Evolutionary conservation across 257 asterid genomes (phyloP).

Genomic region (Rubia yunnanensis): DNA sequence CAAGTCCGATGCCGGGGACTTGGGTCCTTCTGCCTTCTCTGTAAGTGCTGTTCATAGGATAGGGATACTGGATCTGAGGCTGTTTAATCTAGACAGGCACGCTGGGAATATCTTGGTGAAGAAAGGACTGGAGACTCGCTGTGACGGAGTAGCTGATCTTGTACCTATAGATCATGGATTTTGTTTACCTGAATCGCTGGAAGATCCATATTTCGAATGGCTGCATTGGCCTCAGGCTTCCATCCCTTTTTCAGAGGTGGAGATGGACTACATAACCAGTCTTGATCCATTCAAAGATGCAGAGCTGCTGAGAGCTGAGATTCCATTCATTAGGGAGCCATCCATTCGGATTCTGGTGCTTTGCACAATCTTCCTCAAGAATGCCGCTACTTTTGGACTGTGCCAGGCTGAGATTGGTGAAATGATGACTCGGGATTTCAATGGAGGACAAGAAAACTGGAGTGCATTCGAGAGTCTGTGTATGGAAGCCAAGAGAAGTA

Average conservation of each 20-base stretch:
- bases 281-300: constrained; percentile 84
- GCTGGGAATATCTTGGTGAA: constrained; percentile 87
- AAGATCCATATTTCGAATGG: constrained; percentile 97
- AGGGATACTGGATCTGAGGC: constrained; percentile 74
- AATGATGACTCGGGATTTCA: constrained; percentile 74
- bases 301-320: constrained; percentile 44
- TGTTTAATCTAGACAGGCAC: constrained; percentile 89
- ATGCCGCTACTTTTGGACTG: constrained; percentile 51
- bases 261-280: constrained; percentile 51
- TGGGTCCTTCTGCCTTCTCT: constrained; percentile 88
- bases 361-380: constrained; percentile 70
- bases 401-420: constrained; percentile 87
- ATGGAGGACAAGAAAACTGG: constrained; percentile 57
- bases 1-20: constrained; percentile 82
- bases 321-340: constrained; percentile 68
- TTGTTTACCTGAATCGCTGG: constrained; percentile 86
- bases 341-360: constrained; percentile 72
- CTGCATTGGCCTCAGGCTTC: constrained; percentile 93
- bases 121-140: constrained; percentile 41
- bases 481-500: constrained; percentile 41
- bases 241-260: constrained; percentile 74
- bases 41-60: constrained; percentile 68
- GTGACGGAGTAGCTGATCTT: constrained; percentile 54
- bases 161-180: constrained; percentile 95
- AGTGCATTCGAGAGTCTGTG: constrained; percentile 68